phyloP scores from a whole-genome alignment of 306 rosid species.

The Prunus mongolica region DNA sequence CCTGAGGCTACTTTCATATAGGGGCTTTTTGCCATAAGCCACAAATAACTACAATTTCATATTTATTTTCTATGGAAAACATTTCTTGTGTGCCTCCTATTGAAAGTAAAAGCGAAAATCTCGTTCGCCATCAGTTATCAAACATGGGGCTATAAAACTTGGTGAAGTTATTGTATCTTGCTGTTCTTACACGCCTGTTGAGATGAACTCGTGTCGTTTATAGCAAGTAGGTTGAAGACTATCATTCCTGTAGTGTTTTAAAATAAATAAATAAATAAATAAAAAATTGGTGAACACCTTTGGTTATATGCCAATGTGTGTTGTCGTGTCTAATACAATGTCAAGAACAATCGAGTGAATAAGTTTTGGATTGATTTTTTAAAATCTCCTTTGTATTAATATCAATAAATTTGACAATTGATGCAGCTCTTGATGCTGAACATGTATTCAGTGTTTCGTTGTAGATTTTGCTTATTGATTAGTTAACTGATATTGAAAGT shows the following conservation, averaged over 20 bases:
- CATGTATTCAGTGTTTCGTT: neutral
- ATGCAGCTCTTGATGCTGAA: slow-evolving; percentile 15
- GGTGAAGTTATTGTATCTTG: neutral
- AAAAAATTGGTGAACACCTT: neutral
- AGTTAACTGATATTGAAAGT: neutral
- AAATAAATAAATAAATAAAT: too few species aligned
- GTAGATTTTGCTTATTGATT: neutral
- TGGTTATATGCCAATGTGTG: neutral
- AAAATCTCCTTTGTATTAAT: neutral
- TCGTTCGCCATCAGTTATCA: neutral
- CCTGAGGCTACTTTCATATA: too few species aligned
- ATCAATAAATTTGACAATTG: neutral
- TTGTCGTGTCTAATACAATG: neutral
- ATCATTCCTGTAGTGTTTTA: neutral
- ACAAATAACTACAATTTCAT: neutral
- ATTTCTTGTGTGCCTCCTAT: neutral
- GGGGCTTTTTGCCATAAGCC: too few species aligned
- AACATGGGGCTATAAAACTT: neutral
- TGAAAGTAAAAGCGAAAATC: too few species aligned
- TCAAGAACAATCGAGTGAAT: neutral
- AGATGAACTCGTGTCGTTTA: neutral
- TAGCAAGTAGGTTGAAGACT: slow-evolving; percentile 7
- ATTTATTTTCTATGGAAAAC: neutral
- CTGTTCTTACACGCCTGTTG: neutral
- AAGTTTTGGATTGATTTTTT: neutral